Base-by-base conservation (phyloP, 1,139 yeast species). In the Pichiaceae sp. region DNA sequence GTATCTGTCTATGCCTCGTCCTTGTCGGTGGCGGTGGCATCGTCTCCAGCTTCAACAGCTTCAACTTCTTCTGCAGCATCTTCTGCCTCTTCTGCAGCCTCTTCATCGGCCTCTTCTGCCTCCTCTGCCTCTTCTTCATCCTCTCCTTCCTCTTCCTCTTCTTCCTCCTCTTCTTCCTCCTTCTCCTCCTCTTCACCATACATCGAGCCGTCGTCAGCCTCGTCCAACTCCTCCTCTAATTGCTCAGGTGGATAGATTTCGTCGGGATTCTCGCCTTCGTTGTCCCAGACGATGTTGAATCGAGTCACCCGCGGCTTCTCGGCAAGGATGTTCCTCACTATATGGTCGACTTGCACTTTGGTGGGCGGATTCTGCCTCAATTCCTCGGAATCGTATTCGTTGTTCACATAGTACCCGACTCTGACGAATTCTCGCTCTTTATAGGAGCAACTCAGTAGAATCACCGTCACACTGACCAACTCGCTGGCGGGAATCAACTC, bases 281-380 rank as follows among this genome's bases (percentile, higher is more conserved):
- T 74, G 56, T 80, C 91, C 99, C 99, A 91, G 4, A 87, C 94
- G 42, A 91, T 91, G 58, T 91, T 91, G 62, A 89, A 93, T 49
- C 96, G 68, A 8, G 99, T 91, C 29, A 93, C 98, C 49, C 98
- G 70, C 27, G 99, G 99, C 64, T 91, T 93, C 56, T 93, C 98
- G 2, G 97, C 97, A 42, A 93, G 66, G 34, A 91, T 85, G 59
- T 89, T 93, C 54, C 99, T 72, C 31, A 85, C 95, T 29, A 91
- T 96, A 53, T 83, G 94, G 39, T 89, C 96, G 14, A 91, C 89
- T 54, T 85, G 96, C 1, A 91, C 96, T 56, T 86, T 85, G 8
- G 79, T 74, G 2, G 98, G 98, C 1, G 98, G 97, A 48, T 85
- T 86, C 52, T 86, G 95, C 43, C 96, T 71, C 52, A 91, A 64